A percentile compares a stretch with the other conserved stretches of the same genome.
These are phyloP conservation scores for Cadophora gregata DNA, from an alignment of 2,329 filamentous ascomycete species.

Conservation along the genomic window DNA sequence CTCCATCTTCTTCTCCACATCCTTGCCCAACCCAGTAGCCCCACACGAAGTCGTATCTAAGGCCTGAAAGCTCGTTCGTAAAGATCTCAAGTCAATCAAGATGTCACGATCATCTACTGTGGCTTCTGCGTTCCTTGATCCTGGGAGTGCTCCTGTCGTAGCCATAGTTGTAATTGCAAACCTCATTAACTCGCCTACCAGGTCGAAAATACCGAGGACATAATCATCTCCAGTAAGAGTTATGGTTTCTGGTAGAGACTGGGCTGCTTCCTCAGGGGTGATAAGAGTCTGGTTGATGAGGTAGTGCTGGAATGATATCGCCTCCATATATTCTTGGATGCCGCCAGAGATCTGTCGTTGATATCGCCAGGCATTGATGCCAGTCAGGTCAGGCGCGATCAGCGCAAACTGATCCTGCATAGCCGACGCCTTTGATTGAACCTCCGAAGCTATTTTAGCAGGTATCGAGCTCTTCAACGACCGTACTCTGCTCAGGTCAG, in stretches of 20 bases:
- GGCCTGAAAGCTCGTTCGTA: constrained; percentile 78
- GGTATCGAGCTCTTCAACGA: constrained; percentile 68
- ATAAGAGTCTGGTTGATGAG: constrained; percentile 79
- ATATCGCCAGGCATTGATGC: constrained; percentile 85
- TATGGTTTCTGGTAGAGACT: constrained; percentile 57
- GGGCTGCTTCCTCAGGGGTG: constrained; percentile 64
- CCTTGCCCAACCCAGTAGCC: constrained; percentile 60
- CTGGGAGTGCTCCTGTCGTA: constrained; percentile 58
- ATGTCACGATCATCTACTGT: constrained; percentile 59
- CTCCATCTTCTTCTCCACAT: constrained; percentile 80
- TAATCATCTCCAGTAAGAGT: constrained; percentile 82
- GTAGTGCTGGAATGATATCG: constrained; percentile 87
- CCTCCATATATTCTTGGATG: constrained; percentile 94
- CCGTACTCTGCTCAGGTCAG: constrained; percentile 60
- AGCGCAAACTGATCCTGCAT: constrained; percentile 72
- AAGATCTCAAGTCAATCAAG: constrained; percentile 78
- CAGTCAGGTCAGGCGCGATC: constrained; percentile 75
- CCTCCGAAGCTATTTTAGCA: constrained; percentile 70
- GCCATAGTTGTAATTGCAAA: constrained; percentile 91
- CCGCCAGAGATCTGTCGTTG: constrained; percentile 76
- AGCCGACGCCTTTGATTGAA: constrained; percentile 69
- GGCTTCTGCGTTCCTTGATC: constrained; percentile 34
- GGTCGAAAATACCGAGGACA: constrained; percentile 87
- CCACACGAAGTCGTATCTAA: constrained; percentile 61
- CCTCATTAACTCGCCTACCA: constrained; percentile 96